Evolutionary conservation across 2,329 filamentous ascomycete genomes (phyloP).

Genomic region (Pyrenophora teres): DNA sequence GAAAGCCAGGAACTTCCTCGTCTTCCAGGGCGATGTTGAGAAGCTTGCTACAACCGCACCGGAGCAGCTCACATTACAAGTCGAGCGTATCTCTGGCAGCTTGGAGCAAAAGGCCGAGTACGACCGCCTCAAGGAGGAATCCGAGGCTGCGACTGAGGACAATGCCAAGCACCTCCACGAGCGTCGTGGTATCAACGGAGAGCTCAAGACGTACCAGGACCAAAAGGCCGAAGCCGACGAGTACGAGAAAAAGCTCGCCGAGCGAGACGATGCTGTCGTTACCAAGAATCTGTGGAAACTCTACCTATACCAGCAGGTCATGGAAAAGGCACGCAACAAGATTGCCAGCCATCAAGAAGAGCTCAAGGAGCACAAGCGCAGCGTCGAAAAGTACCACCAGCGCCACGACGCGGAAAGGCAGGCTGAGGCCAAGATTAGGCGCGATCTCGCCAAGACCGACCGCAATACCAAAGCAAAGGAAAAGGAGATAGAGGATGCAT

Average conservation of each 20-base stretch:
- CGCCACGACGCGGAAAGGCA: conserved; percentile 80
- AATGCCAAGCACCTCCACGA: conserved; percentile 87
- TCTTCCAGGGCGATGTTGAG: conserved; percentile 98
- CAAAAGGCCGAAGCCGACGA: conserved; percentile 95
- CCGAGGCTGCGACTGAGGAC: conserved; percentile 85
- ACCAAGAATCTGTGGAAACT: conserved; percentile 96
- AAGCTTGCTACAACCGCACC: conserved; percentile 94
- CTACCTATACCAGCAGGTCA: conserved; percentile 90
- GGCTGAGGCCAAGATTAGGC: conserved; percentile 77
- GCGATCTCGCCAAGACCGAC: conserved; percentile 81
- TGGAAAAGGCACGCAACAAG: conserved; percentile 86
- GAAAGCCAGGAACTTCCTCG: conserved; percentile 95
- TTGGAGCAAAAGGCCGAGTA: conserved; percentile 94
- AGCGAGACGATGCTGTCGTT: conserved; percentile 88
- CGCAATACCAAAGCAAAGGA: conserved; percentile 84
- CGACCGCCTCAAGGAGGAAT: conserved; percentile 83
- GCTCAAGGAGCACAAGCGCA: conserved; percentile 87
- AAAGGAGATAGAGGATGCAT: conserved; percentile 82
- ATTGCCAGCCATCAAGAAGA: conserved; percentile 95
- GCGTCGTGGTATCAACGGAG: conserved; percentile 91
- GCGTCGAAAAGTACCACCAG: conserved; percentile 81
- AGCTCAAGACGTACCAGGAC: conserved; percentile 97
- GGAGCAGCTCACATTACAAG: conserved; percentile 87
- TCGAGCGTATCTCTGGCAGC: conserved; percentile 97
- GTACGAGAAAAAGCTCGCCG: conserved; percentile 86